Evolutionary conservation across 805 yeast species (phyloP).

Genomic region (Yamadazyma akitaensis): DNA sequence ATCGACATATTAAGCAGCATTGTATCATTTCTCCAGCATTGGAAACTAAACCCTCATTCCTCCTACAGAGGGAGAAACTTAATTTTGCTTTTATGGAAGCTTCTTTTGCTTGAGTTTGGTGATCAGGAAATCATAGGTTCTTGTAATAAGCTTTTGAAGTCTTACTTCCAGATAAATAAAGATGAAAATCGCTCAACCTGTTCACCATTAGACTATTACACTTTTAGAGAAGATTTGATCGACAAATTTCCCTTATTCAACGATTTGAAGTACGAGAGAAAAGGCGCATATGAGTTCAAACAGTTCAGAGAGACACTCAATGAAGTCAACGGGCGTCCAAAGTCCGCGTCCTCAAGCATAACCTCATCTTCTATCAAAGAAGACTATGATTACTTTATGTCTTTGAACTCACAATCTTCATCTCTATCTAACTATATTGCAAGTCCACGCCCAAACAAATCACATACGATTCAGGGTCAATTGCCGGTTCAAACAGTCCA

Average conservation of each 20-base stretch:
- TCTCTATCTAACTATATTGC: slow-evolving; percentile 60
- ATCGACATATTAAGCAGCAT: slow-evolving; percentile 43
- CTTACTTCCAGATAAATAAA: slow-evolving; percentile 34
- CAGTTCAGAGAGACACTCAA: slow-evolving; percentile 30
- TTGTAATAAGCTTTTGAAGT: slow-evolving; percentile 46
- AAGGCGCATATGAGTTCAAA: slow-evolving; percentile 13
- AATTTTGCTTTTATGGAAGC: slow-evolving; percentile 50
- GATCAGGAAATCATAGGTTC: slow-evolving; percentile 34
- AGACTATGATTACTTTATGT: slow-evolving; percentile 33
- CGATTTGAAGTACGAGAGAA: slow-evolving; percentile 38
- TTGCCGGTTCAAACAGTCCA: slow-evolving; percentile 58
- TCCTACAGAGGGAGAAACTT: slow-evolving; percentile 54
- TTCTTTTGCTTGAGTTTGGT: slow-evolving; percentile 63
- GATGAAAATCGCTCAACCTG: slow-evolving; percentile 39
- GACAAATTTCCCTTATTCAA: slow-evolving; percentile 75
- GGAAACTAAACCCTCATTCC: slow-evolving; percentile 55
- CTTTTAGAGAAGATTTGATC: slow-evolving; percentile 69
- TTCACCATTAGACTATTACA: slow-evolving; percentile 82
- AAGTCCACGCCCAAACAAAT: slow-evolving; percentile 51
- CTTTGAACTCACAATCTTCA: slow-evolving; percentile 42
- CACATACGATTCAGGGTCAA: slow-evolving; percentile 41
- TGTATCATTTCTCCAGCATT: slow-evolving; percentile 53
- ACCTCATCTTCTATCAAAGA: slow-evolving; percentile 22
- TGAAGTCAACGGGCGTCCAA: slow-evolving; percentile 9
- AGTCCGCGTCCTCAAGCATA: neutral